Evolutionary conservation across 2,329 filamentous ascomycete species (phyloP), one percentile per base, ranked within the genome.

Genomic region (Pseudogymnoascus sp.): DNA sequence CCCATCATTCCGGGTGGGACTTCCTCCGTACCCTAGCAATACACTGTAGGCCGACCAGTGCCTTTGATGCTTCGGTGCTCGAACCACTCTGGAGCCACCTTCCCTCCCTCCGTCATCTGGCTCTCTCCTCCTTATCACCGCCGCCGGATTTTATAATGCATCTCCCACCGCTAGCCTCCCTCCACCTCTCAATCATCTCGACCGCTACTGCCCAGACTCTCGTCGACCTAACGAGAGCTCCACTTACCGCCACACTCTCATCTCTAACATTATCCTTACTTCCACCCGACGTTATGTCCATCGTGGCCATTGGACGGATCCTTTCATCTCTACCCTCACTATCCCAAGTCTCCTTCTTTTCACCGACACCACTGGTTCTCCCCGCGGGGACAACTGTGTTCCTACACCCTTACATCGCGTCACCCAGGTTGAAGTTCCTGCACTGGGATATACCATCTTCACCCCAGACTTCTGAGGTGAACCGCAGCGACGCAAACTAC

Each of bases 321-420:
- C 79, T 83, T 0, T 78, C 81, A 1, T 80, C 83, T 66, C 77
- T 86, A 3, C 68, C 71, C 12, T 71, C 73, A 0, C 77, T 86
- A 8, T 70, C 75, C 29, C 73, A 70, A 4, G 80, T 86, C 64
- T 77, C 80, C 4, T 70, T 88, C 4, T 80, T 85, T 0, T 85
- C 88, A 70, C 72, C 77, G 1, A 76, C 76, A 31, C 76, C 83
- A 1, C 85, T 85, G 0, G 71, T 77, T n/a, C 80, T 87, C 69
- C 78, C 84, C 0, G 75, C 78, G 12, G 80, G 81, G 62, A 78
- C 80, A 34, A 81, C 81, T 63, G 80, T 87, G 63, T 85, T 82
- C 77, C 80, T 87, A 66, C 86, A 86, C 74, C 86, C 85, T 0
- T 87, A 87, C 68, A 77, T 88, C 7, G 84, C 83, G 0, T 86